Evolutionary conservation across 1,284 basidiomycete species (phyloP), one percentile per base, ranked within the genome.

Genomic region (Xanthoconium separans): DNA sequence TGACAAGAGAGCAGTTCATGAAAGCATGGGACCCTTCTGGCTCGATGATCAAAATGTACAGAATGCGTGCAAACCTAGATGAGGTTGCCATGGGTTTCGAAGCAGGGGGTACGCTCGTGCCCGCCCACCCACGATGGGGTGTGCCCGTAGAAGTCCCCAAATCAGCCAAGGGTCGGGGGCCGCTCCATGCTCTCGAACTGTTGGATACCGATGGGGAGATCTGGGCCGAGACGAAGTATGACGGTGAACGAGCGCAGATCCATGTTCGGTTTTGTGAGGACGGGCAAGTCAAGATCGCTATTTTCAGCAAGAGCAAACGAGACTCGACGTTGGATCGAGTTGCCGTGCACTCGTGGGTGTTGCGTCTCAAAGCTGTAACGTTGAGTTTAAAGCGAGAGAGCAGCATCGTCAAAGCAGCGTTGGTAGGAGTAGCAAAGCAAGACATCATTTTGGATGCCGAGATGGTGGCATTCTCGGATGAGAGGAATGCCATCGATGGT

Each of bases 191-290:
- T 0, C 71, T 93, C 13, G 71, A 74, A 22, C 70, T 73, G 27
- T 79, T 90, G 42, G 60, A 63, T 12, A 56, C 68, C 1, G 73
- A 77, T 2, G 66, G 75, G 6, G 70, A 65, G 45, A 73, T 93
- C 3, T 94, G 87, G 83, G 90, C 86, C 1, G 93, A 96, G 72
- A 91, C 84, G 2, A 95, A 96, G 70, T 93, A 94, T 66, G 93
- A 95, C 58, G 93, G 93, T 7, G 93, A 95, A 68, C 79, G 92
- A 64, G 89, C 84, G 54, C 93, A 96, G 65, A 91, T 95, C 29
- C 93, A 96, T 63, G 79, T 93, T 24, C 75, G 85, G 58, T 63
- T 85, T 5, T 58, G 65, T 6, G 62, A 64, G 4, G 68, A 73
- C 6, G 66, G 69, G 0, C 57, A 62, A 4, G 71, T 80, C 2